Conservation (phyloP, 768 basidiomycete species). For the Panaeolus cyanescens region DNA sequence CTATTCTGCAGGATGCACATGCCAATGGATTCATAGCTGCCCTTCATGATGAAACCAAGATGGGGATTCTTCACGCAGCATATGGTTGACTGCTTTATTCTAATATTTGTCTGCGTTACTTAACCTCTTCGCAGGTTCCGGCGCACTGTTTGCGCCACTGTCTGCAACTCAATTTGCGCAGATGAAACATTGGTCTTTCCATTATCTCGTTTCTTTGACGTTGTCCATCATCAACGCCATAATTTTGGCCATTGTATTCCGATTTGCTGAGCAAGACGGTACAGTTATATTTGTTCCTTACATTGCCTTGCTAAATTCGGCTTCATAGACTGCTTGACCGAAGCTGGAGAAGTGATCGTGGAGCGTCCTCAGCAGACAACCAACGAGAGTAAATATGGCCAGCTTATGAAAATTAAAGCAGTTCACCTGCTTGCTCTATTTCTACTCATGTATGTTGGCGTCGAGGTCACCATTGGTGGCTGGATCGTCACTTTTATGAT, state of each 20-base stretch:
- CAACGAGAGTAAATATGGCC: slow-evolving; percentile 38
- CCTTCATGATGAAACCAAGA: slow-evolving; percentile 57
- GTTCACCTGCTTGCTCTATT: slow-evolving; percentile 66
- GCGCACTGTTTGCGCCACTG: slow-evolving; percentile 71
- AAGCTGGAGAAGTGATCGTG: slow-evolving; percentile 48
- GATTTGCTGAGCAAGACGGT: slow-evolving; percentile 72
- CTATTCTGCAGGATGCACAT: slow-evolving; percentile 58
- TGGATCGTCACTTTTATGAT: slow-evolving; percentile 69
- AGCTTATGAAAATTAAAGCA: slow-evolving; percentile 50
- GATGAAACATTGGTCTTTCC: slow-evolving; percentile 67
- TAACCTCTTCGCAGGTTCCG: slow-evolving; percentile 46
- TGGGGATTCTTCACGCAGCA: slow-evolving; percentile 67
- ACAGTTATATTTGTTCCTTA: slow-evolving; percentile 1
- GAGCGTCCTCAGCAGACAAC: slow-evolving; percentile 30
- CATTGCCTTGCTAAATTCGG: neutral
- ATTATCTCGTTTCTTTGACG: slow-evolving; percentile 70
- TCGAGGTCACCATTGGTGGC: slow-evolving; percentile 61
- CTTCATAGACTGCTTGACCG: slow-evolving; percentile 46
- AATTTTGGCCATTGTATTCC: slow-evolving; percentile 58
- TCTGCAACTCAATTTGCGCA: slow-evolving; percentile 80
- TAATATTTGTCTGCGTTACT: neutral
- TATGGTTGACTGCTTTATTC: slow-evolving; percentile 43
- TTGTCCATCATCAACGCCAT: slow-evolving; percentile 61
- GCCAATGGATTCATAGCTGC: slow-evolving; percentile 68
- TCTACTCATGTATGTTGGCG: slow-evolving; percentile 63